Percentiles rank a stretch among this genome's conserved stretches.
These are phyloP conservation scores for Fusarium avenaceum DNA, from an alignment of 2,329 filamentous ascomycete genomes.

Conservation along the genomic window DNA sequence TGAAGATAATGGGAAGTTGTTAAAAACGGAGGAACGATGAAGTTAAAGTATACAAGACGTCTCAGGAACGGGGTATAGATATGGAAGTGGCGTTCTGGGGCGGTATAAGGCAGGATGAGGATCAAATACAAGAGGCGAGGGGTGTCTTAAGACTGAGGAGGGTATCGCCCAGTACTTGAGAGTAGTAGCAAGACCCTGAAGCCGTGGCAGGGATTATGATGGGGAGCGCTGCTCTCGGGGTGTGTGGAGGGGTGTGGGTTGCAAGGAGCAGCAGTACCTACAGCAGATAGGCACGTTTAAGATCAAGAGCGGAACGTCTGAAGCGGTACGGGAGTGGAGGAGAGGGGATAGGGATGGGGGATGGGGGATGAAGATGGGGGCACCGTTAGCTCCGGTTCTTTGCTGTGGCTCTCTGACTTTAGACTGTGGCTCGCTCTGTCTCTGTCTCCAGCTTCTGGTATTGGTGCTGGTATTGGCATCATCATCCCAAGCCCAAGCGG, in stretches of 20 bases:
- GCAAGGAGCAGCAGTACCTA: conserved; percentile 28
- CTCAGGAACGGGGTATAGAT: conserved; percentile 37
- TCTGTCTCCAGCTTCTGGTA: not conserved
- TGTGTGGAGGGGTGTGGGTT: conserved; percentile 16
- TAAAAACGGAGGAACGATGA: conserved; percentile 23
- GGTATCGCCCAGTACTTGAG: conserved; percentile 45
- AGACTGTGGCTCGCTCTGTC: not conserved
- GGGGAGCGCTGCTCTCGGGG: conserved; percentile 29
- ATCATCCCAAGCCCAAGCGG: conserved; percentile 38
- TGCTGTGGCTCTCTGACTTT: conserved; percentile 2
- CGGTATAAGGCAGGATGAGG: conserved; percentile 37
- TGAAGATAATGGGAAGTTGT: conserved; percentile 20
- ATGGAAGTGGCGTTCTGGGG: conserved; percentile 44
- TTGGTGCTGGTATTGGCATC: conserved; percentile 27
- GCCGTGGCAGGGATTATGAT: conserved; percentile 40
- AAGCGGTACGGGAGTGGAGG: conserved; percentile 38
- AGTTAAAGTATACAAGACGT: conserved; percentile 39
- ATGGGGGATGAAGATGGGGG: conserved; percentile 35
- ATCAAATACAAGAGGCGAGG: conserved; percentile 39
- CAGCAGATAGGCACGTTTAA: conserved; percentile 36
- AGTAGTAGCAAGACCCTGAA: conserved; percentile 42
- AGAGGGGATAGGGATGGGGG: conserved; percentile 18
- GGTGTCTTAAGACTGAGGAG: conserved; percentile 37
- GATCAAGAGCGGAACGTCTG: conserved; percentile 39
- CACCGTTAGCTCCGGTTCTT: conserved; percentile 35